phyloP scores from a whole-genome alignment of 2,329 filamentous ascomycete species.

The Penicillium sp. region DNA sequence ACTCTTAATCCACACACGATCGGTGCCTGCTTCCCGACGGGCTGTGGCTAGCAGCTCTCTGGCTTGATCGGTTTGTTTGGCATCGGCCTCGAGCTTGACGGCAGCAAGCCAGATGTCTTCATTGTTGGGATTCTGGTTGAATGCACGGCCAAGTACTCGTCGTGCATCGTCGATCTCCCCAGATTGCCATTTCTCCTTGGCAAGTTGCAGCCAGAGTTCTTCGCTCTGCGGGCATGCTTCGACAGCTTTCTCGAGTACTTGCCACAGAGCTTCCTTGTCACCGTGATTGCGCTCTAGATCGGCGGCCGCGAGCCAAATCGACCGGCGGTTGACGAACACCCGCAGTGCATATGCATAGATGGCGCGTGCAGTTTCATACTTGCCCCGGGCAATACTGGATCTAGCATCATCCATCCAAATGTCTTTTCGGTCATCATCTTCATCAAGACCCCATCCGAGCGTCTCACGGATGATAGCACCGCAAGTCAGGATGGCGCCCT shows the following conservation, averaged over 20 bases:
- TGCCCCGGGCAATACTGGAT: constrained; percentile 72
- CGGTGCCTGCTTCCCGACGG: constrained; percentile 83
- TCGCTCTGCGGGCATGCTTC: constrained; percentile 90
- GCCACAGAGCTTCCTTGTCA: constrained; percentile 74
- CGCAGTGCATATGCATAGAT: constrained; percentile 90
- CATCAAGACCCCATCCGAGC: constrained; percentile 86
- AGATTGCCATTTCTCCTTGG: constrained; percentile 88
- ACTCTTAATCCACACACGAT: constrained; percentile 96
- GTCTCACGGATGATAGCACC: constrained; percentile 89
- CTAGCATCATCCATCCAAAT: constrained; percentile 95
- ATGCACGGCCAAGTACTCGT: constrained; percentile 79
- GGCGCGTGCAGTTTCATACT: constrained; percentile 84
- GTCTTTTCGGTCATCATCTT: constrained; percentile 93
- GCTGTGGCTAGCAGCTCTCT: constrained; percentile 77
- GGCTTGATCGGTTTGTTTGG: constrained; percentile 75
- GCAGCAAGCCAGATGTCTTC: constrained; percentile 97
- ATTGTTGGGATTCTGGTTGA: constrained; percentile 93
- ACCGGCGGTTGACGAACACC: constrained; percentile 83
- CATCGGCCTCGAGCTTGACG: constrained; percentile 93
- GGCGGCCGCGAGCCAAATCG: constrained; percentile 84
- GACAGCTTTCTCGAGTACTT: constrained; percentile 85
- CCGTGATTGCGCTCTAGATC: constrained; percentile 91
- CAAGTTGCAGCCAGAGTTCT: constrained; percentile 91
- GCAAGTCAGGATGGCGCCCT: constrained; percentile 82
- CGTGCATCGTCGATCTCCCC: constrained; percentile 85